These are phyloP conservation scores for Cutaneotrichosporon sp. DNA, from an alignment of 1,284 basidiomycete genomes.

Conservation along the genomic window DNA sequence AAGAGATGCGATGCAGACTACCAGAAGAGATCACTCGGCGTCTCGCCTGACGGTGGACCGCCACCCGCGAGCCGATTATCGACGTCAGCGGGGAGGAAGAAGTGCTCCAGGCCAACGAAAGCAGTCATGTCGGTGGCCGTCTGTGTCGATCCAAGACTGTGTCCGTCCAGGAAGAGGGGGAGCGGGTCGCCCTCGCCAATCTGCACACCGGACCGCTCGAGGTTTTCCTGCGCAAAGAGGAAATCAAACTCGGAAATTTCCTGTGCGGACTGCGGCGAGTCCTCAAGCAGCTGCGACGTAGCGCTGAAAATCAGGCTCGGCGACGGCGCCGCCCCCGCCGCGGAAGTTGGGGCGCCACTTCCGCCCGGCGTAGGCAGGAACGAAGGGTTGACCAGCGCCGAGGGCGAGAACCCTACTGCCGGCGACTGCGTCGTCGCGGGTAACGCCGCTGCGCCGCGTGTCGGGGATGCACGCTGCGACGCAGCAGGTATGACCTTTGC, in stretches of 20 bases:
- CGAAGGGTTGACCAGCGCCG: slow-evolving; percentile 15
- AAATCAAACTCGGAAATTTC: slow-evolving; percentile 47
- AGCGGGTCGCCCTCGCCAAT: slow-evolving; percentile 42
- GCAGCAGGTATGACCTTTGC: slow-evolving; percentile 55
- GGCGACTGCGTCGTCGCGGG: background rate
- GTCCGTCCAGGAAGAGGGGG: slow-evolving; percentile 47
- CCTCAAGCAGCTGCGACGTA: slow-evolving; percentile 36
- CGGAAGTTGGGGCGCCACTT: background rate
- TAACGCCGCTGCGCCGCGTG: background rate
- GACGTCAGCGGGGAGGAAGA: slow-evolving; percentile 46
- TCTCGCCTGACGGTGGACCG: background rate
- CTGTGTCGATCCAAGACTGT: slow-evolving; percentile 35
- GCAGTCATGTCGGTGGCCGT: slow-evolving; percentile 36
- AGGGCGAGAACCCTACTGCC: slow-evolving; percentile 14
- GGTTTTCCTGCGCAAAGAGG: slow-evolving; percentile 43
- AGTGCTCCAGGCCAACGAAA: slow-evolving; percentile 45
- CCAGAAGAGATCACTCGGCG: background rate
- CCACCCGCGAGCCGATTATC: slow-evolving; percentile 30
- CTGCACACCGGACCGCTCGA: slow-evolving; percentile 43
- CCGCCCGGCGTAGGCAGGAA: slow-evolving; percentile 18
- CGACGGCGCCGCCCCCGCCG: slow-evolving; percentile 1
- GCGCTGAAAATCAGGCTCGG: slow-evolving; percentile 28
- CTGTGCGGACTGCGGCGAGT: slow-evolving; percentile 33
- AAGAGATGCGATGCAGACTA: background rate
- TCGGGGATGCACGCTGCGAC: slow-evolving; percentile 41